Evolutionary conservation across 257 asterid species (phyloP), one percentile per base, ranked within the genome.

Genomic region (Gentiana straminea): DNA sequence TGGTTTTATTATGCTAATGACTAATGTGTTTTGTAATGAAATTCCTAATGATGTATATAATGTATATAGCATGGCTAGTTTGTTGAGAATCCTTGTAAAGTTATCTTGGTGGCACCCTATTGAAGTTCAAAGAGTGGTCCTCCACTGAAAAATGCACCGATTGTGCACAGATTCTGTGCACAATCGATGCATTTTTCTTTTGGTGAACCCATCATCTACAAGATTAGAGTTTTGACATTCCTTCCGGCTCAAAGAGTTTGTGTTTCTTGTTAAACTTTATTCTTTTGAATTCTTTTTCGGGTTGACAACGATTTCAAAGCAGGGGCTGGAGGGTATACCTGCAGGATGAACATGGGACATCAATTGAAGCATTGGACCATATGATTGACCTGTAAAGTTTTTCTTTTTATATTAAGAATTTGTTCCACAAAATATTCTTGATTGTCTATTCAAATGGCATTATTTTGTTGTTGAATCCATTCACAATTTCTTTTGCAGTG

Each of bases 291-390:
- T 44, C 33, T 13, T 41, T 62, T 49, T 12, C 6, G 10, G 4
- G 49, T 55, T 45, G 52, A 41, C 56, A 38, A 57, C 44, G 62
- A 12, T 49, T 65, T 13, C 50, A 43, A 52, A 57, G 57, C 74
- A 91, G 98, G 86, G 96, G 96, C 3, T 91, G 94, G 96, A 79
- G 98, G 72, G 95, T 86, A 12, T 90, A 86, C 80, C 71, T 90
- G 73, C 94, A 86, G 78, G 85, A 86, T 61, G 98, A 91, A 76
- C 81, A 91, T 41, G 98, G 95, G 63, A 82, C 98, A 39, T 79
- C 96, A 11, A 52, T 67, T 5, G 95, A 84, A 72, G 98, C 96
- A 15, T 50, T 77, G 47, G 80, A 67, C 58, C 80, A 71, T 75
- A 86, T 91, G 95, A 75, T 84, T 54, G 76, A 79, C 72, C 52